Evolutionary conservation across 495 filamentous ascomycete genomes (phyloP).

Genomic region (Penicillium coprophilum): DNA sequence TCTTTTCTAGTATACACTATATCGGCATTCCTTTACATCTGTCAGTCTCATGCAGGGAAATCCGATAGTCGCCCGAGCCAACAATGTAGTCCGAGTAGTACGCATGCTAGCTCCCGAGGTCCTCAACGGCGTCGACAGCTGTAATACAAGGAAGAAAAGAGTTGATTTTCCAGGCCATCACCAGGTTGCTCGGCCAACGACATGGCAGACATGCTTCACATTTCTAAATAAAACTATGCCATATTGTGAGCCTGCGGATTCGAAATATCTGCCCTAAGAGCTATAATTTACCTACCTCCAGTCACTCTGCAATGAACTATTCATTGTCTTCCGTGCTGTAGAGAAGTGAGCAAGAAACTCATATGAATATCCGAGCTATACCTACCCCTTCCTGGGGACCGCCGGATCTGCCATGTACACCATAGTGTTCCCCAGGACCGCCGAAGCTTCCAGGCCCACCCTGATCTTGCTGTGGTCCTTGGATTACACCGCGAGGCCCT

Average conservation of each 20-base stretch:
- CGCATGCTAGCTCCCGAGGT: neutral
- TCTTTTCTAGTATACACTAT: too few relatives aligned
- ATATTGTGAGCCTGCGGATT: neutral
- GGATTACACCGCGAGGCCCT: neutral
- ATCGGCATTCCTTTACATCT: too few relatives aligned
- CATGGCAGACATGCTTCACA: neutral
- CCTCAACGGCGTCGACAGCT: neutral
- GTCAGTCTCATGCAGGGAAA: too few relatives aligned
- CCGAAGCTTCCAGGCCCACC: neutral
- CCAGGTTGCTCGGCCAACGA: neutral
- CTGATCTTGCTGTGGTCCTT: neutral
- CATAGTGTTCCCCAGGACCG: neutral
- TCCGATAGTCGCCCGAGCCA: too few relatives aligned
- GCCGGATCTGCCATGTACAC: neutral
- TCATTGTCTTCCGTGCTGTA: slow-evolving; percentile 2
- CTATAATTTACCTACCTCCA: neutral
- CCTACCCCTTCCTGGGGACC: slow-evolving; percentile 1
- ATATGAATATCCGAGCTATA: neutral
- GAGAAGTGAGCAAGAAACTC: neutral
- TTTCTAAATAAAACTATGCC: slow-evolving; percentile 54
- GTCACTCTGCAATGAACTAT: neutral
- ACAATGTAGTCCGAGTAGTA: too few relatives aligned
- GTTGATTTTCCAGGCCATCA: neutral
- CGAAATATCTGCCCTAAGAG: neutral
- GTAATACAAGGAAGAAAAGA: neutral